phyloP scores from a whole-genome alignment of 2,329 filamentous ascomycete genomes.

The Purpureocillium takamizusanense region DNA sequence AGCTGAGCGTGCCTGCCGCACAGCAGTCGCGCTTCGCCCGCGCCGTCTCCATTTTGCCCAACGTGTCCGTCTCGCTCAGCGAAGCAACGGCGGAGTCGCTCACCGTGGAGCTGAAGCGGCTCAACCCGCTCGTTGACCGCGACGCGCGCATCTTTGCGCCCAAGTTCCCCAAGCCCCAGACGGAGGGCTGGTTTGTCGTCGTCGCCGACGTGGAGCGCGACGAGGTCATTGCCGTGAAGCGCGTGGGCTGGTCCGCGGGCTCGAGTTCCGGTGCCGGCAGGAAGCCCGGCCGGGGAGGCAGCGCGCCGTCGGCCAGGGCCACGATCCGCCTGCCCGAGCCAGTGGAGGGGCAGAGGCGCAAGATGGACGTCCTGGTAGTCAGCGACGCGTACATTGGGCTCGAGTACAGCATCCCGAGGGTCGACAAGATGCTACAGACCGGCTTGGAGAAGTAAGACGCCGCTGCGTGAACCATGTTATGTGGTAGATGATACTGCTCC shows the following conservation, averaged over 20 bases:
- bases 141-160: constrained; percentile 79
- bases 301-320: constrained; percentile 43
- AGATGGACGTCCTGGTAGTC: constrained; percentile 64
- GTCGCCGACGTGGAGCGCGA: constrained; percentile 59
- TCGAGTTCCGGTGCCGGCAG: constrained; percentile 7
- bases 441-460: constrained; percentile 37
- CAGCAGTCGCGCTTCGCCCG: constrained; percentile 43
- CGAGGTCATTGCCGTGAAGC: constrained; percentile 78
- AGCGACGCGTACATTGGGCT: constrained; percentile 86
- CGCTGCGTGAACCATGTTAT: constrained; percentile 7
- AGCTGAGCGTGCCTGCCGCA: constrained; percentile 38
- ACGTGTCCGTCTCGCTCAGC: constrained; percentile 53
- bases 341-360: constrained; percentile 39
- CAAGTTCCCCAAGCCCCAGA: constrained; percentile 87
- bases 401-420: constrained; percentile 38
- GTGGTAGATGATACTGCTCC: too few relatives aligned
- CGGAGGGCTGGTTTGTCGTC: constrained; percentile 84
- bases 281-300: constrained; percentile 29
- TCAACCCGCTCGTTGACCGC: constrained; percentile 55
- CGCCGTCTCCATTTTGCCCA: constrained; percentile 58
- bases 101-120: constrained; percentile 53
- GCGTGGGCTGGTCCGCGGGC: constrained; percentile 59
- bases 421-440: constrained; percentile 43
- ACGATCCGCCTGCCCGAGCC: constrained; percentile 51
- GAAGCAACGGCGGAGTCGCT: constrained; percentile 55